Percentiles rank a stretch among this genome's conserved stretches.
phyloP scores from a whole-genome alignment of 768 basidiomycete genomes.

The Leucosporidium creatinivorum region DNA sequence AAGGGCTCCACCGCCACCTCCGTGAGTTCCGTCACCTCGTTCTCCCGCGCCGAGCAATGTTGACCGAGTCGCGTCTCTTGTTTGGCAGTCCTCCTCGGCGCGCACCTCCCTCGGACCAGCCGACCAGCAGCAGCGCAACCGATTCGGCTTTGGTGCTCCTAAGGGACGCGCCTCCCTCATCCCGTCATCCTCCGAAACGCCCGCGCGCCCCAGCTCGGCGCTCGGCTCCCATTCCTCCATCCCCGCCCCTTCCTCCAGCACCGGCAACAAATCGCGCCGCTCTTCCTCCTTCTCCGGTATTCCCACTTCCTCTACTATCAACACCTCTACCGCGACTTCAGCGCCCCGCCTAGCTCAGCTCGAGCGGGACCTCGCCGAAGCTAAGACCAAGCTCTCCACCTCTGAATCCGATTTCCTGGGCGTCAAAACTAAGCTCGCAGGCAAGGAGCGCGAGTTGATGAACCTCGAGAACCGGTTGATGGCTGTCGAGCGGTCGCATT shows the following conservation, averaged over 20 bases:
- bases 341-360: too few species aligned
- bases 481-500: not conserved
- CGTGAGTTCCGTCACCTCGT: too few species aligned
- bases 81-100: not conserved
- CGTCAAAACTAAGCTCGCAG: too few species aligned
- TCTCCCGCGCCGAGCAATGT: too few species aligned
- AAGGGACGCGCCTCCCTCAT: not conserved
- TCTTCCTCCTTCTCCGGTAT: not conserved
- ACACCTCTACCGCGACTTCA: too few species aligned
- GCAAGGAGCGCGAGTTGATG: too few species aligned
- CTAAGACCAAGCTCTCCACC: too few species aligned
- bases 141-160: slow-evolving; percentile 11
- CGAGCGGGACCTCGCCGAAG: too few species aligned
- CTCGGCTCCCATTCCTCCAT: slow-evolving; percentile 1
- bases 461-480: not conserved
- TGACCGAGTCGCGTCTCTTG: too few species aligned
- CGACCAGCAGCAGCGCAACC: slow-evolving; percentile 1
- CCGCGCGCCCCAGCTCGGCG: slow-evolving; percentile 16
- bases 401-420: too few species aligned
- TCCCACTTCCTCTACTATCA: too few species aligned
- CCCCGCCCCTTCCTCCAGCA: not conserved
- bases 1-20: too few species aligned
- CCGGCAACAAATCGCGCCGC: not conserved
- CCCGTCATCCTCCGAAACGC: not conserved
- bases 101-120: slow-evolving; percentile 1